These are phyloP conservation scores for Phylloporus gajari DNA, from an alignment of 1,284 basidiomycete species.

Conservation along the genomic window DNA sequence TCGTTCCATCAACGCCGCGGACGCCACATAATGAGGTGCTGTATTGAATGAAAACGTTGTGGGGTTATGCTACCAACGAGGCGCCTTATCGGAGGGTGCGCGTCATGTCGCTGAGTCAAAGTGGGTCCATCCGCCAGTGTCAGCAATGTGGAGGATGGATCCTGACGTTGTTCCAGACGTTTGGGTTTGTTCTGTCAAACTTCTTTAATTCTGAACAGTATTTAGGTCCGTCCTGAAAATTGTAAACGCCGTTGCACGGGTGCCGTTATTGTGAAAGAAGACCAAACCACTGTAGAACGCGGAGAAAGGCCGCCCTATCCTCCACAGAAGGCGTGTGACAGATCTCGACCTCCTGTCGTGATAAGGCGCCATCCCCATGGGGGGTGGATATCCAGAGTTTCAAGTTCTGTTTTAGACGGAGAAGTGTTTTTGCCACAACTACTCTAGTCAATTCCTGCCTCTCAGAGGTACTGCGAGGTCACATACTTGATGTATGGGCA, in stretches of 20 bases:
- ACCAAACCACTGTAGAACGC: neutral
- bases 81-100: neutral
- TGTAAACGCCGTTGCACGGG: neutral
- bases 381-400: neutral
- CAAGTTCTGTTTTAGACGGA: neutral
- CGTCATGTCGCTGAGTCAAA: conserved; percentile 1
- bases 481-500: too few species aligned
- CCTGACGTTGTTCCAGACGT: neutral
- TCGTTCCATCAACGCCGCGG: neutral
- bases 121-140: neutral
- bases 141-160: neutral
- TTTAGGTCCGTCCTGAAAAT: neutral
- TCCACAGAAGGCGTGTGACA: neutral
- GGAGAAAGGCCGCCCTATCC: neutral
- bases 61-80: neutral
- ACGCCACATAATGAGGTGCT: neutral
- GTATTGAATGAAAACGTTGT: neutral
- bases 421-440: neutral
- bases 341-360: neutral
- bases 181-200: neutral
- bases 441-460: too few species aligned
- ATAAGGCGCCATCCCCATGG: neutral
- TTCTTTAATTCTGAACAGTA: neutral
- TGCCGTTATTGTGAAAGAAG: neutral
- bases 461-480: too few species aligned